Base-by-base conservation (phyloP, 2,329 filamentous ascomycete species). In the Aspergillus udagawae region DNA sequence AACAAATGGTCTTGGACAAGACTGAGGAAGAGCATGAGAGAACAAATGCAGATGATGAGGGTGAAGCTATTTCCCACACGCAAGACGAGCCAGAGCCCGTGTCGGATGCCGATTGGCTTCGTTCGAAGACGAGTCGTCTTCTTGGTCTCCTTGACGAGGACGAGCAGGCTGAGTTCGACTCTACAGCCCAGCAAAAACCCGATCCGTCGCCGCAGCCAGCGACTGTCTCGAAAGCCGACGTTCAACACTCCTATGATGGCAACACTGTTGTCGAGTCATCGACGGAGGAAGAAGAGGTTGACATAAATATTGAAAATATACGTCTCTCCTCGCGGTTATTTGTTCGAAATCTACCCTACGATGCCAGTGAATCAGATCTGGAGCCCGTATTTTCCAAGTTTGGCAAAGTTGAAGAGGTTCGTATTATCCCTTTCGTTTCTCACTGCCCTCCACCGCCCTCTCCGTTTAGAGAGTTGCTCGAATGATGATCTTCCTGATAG, bases 401-500 rank as follows among this genome's bases (percentile, higher is more conserved):
- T 72, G 93, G 92, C 41, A 79, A 82, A 55, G 76, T 97, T 49
- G 84, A 93, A 82, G 93, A 97, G 87, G 94, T 97, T 87, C 82
- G 90, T 77, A 45, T 17, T 51, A 47, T 53, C 56, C 60, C 62
- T 63, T 57, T 55, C 41, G 57, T 44, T 41, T 45, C 41, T 57
- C 42, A 42, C 50, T 51, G 27, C 49, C 48, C n/a, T 52, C 35
- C 54, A 48, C 50, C 64, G 54, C 60, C 63, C 63, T 56, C 10
- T 49, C 54, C 32, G 47, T 52, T 49, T 55, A 53, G 55, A 60
- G 56, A 60, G 57, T 63, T 65, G 69, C 71, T 82, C 80, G 79
- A 76, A 84, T 93, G 94, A 97, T 97, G 93, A 97, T 91, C 80
- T 85, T 85, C 89, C 89, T 86, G 94, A 97, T 97, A 97, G 94